phyloP scores from a whole-genome alignment of 2,329 filamentous ascomycete species.

The Geosmithia morbida region DNA sequence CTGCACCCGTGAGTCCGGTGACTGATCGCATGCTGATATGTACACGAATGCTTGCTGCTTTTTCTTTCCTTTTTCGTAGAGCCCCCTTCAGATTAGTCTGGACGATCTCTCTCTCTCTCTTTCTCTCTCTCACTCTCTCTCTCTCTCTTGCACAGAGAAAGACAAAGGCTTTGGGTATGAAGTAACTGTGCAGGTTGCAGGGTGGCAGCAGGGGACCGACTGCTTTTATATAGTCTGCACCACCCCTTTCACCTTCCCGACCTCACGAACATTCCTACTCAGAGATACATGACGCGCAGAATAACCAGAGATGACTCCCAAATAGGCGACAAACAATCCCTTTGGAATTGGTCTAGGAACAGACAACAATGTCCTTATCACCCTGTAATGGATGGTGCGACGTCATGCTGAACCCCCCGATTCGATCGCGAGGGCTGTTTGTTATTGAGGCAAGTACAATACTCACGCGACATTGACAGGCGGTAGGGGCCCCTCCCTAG shows the following conservation, averaged over 20 bases:
- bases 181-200: too few relatives aligned
- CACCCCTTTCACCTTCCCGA: neutral
- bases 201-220: neutral
- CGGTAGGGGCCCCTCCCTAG: too few relatives aligned
- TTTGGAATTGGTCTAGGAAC: neutral
- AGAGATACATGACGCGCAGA: neutral
- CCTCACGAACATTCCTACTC: neutral
- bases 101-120: neutral
- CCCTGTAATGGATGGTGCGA: neutral
- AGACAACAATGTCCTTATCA: neutral
- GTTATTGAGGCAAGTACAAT: neutral
- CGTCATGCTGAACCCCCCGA: neutral
- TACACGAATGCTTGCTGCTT: neutral
- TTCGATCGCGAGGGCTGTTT: neutral
- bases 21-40: neutral
- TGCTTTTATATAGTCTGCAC: neutral
- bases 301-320: neutral
- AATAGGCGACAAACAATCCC: neutral
- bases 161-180: too few relatives aligned
- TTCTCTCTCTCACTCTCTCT: neutral
- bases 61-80: neutral
- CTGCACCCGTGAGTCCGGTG: slow-evolving; percentile 7
- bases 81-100: too few relatives aligned
- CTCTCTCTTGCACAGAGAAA: neutral
- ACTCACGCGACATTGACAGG: neutral